These are phyloP conservation scores for Agaricus blazei DNA, from an alignment of 768 basidiomycete genomes.

Conservation along the genomic window DNA sequence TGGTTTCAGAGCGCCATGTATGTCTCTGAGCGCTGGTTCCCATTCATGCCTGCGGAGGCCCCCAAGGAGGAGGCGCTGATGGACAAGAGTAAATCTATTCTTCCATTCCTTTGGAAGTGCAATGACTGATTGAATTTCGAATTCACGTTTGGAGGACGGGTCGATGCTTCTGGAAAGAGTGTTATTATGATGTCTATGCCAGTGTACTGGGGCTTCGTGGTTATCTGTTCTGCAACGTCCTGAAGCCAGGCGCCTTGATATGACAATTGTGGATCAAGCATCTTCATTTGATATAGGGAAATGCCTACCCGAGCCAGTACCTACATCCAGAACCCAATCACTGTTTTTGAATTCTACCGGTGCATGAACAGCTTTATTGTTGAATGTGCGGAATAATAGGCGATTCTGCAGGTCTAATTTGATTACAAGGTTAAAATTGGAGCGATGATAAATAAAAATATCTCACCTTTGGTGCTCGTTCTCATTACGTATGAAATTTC, in stretches of 20 bases:
- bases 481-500: not conserved
- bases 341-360: not conserved
- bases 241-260: not conserved
- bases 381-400: not conserved
- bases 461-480: slow-evolving; percentile 1
- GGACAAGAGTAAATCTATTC: slow-evolving; percentile 4
- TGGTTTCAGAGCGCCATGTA: not conserved
- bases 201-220: not conserved
- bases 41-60: slow-evolving; percentile 3
- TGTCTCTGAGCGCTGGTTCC: slow-evolving; percentile 1
- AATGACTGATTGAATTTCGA: slow-evolving; percentile 1
- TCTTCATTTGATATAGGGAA: no score
- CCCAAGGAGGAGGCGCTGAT: slow-evolving; percentile 6
- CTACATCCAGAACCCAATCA: no score
- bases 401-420: not conserved
- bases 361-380: not conserved
- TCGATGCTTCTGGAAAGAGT: slow-evolving; percentile 2
- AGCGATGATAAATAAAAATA: no score
- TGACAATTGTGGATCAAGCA: no score
- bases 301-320: no score
- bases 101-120: slow-evolving; percentile 6
- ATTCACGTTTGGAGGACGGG: not conserved
- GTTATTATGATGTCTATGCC: slow-evolving; percentile 1
- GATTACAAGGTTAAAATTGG: not conserved
- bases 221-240: not conserved